phyloP scores from a whole-genome alignment of 805 yeast genomes.

The Cyberlindnera nakhonratchasimensis region DNA sequence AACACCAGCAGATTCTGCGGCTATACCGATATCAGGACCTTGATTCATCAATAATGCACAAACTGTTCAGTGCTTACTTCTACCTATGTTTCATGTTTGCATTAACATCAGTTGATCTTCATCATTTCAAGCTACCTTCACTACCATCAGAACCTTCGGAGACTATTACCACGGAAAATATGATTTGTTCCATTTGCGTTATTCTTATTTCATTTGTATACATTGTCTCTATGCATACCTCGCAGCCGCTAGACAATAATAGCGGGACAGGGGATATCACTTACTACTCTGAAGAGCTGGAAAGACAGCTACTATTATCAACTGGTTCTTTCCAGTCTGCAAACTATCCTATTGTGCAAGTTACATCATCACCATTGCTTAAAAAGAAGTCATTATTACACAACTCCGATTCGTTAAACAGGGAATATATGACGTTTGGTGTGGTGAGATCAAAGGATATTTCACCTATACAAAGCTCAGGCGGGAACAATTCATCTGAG shows the following conservation, averaged over 20 bases:
- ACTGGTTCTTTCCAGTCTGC: slow-evolving; percentile 10
- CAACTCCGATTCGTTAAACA: too few species aligned
- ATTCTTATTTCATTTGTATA: slow-evolving; percentile 8
- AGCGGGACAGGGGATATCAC: neutral
- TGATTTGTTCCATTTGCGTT: slow-evolving; percentile 4
- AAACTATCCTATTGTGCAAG: slow-evolving; percentile 1
- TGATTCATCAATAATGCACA: slow-evolving; percentile 12
- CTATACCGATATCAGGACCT: slow-evolving; percentile 11
- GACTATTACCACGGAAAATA: slow-evolving; percentile 4
- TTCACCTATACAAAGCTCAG: slow-evolving; percentile 12
- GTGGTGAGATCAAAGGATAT: slow-evolving; percentile 10
- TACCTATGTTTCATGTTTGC: slow-evolving; percentile 9
- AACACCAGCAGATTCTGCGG: slow-evolving; percentile 13
- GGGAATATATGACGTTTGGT: too few species aligned
- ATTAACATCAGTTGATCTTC: slow-evolving; percentile 9
- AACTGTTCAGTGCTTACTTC: slow-evolving; percentile 9
- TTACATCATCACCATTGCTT: slow-evolving; percentile 4
- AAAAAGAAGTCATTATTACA: neutral
- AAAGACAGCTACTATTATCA: slow-evolving; percentile 13
- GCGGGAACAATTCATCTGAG: neutral
- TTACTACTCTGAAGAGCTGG: slow-evolving; percentile 9
- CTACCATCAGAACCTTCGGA: neutral
- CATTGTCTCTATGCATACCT: slow-evolving; percentile 13
- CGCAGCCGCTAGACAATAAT: slow-evolving; percentile 4
- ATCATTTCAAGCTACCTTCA: slow-evolving; percentile 12